A percentile compares a stretch with the other conserved stretches of the same genome.
Conservation (phyloP, 2,329 filamentous ascomycete species). For the Ophiostoma novo-ulmi region DNA sequence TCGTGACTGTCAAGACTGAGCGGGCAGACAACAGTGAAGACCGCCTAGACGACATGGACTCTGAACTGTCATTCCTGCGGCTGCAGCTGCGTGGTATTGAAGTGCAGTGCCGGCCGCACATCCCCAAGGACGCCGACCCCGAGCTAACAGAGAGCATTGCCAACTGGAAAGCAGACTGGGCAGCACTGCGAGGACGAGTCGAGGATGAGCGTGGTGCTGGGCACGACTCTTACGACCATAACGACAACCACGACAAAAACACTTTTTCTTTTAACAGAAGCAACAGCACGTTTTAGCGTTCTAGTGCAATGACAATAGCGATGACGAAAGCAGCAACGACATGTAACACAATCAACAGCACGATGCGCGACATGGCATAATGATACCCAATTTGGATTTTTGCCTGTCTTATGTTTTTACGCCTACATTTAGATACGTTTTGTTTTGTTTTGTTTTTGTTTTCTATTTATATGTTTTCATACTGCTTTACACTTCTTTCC, state of each 20-base stretch:
- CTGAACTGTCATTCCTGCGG: conserved; percentile 56
- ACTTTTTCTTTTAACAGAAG: conserved; percentile 1
- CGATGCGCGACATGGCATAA: not conserved
- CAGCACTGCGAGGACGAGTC: conserved; percentile 35
- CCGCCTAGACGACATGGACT: conserved; percentile 52
- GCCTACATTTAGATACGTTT: not conserved
- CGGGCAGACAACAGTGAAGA: conserved; percentile 26
- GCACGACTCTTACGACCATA: not conserved
- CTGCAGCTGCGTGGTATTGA: conserved; percentile 60
- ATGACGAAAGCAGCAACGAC: conserved; percentile 4
- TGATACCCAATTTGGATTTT: conserved; percentile 15
- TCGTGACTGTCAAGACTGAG: not conserved
- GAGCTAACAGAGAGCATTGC: conserved; percentile 56
- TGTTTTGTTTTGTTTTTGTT: not conserved
- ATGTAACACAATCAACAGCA: not conserved
- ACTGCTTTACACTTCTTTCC: not conserved
- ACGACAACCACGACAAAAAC: not conserved
- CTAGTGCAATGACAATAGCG: not conserved
- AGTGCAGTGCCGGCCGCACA: conserved; percentile 48
- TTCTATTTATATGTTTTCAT: not conserved
- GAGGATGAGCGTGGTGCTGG: conserved; percentile 22
- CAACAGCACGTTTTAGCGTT: conserved; percentile 17
- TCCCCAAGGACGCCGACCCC: conserved; percentile 46
- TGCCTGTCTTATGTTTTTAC: conserved; percentile 9
- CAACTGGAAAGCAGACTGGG: conserved; percentile 59